These are phyloP conservation scores for Neonectria ditissima DNA, from an alignment of 2,329 filamentous ascomycete species.

Conservation along the genomic window DNA sequence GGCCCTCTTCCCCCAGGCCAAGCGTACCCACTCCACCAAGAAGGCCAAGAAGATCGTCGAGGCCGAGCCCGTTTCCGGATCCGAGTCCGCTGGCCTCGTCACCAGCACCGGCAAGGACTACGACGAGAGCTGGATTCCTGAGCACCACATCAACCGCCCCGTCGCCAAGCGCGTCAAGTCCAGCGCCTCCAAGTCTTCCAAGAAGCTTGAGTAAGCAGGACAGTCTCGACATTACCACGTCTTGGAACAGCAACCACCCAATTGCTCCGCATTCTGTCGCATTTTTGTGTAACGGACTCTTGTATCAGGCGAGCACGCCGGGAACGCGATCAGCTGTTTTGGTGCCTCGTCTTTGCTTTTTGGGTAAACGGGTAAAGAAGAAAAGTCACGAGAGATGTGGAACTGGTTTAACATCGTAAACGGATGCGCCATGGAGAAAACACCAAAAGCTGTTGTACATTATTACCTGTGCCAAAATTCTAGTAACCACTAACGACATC, in stretches of 20 bases:
- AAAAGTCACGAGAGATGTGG: slow-evolving; percentile 22
- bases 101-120: slow-evolving; percentile 78
- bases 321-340: slow-evolving; percentile 19
- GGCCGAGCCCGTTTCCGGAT: slow-evolving; percentile 71
- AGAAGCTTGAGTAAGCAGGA: slow-evolving; percentile 47
- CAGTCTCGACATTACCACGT: not conserved
- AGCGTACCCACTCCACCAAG: slow-evolving; percentile 72
- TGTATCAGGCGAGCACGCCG: slow-evolving; percentile 23
- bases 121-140: slow-evolving; percentile 94
- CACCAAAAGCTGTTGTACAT: slow-evolving; percentile 36
- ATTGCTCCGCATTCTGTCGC: slow-evolving; percentile 16
- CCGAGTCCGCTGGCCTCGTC: slow-evolving; percentile 76
- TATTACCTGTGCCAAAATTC: slow-evolving; percentile 39
- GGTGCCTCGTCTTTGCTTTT: slow-evolving; percentile 22
- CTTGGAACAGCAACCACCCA: slow-evolving; percentile 1
- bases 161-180: slow-evolving; percentile 76
- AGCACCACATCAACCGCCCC: slow-evolving; percentile 88
- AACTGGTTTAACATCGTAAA: slow-evolving; percentile 27
- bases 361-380: slow-evolving; percentile 29
- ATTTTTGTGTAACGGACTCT: slow-evolving; percentile 15
- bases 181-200: slow-evolving; percentile 60
- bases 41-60: slow-evolving; percentile 77
- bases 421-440: slow-evolving; percentile 16
- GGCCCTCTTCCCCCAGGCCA: slow-evolving; percentile 92
- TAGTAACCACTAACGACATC: slow-evolving; percentile 25